Base-by-base conservation (phyloP, 2,329 filamentous ascomycete genomes). In the Fusarium buharicum region DNA sequence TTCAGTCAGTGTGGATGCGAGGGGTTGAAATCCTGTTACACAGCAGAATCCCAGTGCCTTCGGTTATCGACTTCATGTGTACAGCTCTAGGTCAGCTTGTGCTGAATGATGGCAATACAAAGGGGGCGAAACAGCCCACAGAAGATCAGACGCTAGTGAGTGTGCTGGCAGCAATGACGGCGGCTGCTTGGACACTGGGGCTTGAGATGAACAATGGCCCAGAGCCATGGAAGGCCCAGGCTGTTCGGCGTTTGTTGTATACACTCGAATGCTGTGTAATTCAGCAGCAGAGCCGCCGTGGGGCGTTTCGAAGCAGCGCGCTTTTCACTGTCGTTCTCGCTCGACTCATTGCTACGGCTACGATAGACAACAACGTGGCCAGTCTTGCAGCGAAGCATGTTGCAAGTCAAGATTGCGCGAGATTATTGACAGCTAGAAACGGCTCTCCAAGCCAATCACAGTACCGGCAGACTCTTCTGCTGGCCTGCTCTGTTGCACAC, bases 401-500 rank as follows among this genome's bases (percentile, higher is more conserved):
- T 18, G 64, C 58, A 16, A 59, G 51, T 34, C 43, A 53, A 16
- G 72, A 74, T 9, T 70, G 68, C 14, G 37, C 58, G 22, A 60
- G 53, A 37, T 43, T 70, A 43, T 51, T 70, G 41, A 50, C 59
- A 28, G 48, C 48, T 18, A 53, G 49, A 41, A 45, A 65, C 24
- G 55, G 59, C 22, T 43, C 36, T 11, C 40, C 60, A 27, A 49
- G 57, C 13, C 60, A 66, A 38, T 16, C 46, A 31, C 64, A 68
- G 34, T 74, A 74, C 50, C 67, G 51, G 6, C 70, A 74, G 30
- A 64, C 77, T 0, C 68, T 78, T 6, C 66, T 72, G 2, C 74
- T 86, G 33, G 67, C 81, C 27, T 79, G 78, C 53, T 79, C 77
- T 7, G 70, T 84, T 11, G 79, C 82, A 3, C 78, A 81, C 28